Evolutionary conservation across 75 land plant species (phyloP).

Genomic region (Cunninghamia lanceolata): DNA sequence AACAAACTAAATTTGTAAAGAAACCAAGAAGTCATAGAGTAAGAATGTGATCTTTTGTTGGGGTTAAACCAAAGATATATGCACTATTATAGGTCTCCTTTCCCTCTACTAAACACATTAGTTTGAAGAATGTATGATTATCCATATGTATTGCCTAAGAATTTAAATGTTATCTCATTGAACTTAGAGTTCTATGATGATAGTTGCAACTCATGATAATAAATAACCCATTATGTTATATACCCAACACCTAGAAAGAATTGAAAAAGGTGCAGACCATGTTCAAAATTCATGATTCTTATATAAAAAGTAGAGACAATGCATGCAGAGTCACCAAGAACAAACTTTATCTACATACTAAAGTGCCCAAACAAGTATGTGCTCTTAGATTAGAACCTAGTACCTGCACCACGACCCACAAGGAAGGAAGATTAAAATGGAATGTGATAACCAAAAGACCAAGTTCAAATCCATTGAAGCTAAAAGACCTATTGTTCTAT

Average conservation of each 20-base stretch:
- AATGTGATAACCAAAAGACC: too few species aligned
- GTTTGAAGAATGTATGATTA: slow-evolving; percentile 72
- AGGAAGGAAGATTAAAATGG: background rate
- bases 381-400: slow-evolving; percentile 61
- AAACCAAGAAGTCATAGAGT: too few species aligned
- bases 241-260: too few species aligned
- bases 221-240: too few species aligned
- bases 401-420: slow-evolving; percentile 23
- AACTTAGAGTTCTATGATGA: slow-evolving; percentile 64
- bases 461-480: too few species aligned
- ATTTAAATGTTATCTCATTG: slow-evolving; percentile 77
- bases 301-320: too few species aligned
- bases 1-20: too few species aligned
- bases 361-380: slow-evolving; percentile 69
- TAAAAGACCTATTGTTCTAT: too few species aligned
- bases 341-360: slow-evolving; percentile 65
- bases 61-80: slow-evolving; percentile 80
- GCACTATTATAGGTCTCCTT: slow-evolving; percentile 63
- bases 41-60: slow-evolving; percentile 47
- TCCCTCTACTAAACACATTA: slow-evolving; percentile 68
- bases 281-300: too few species aligned
- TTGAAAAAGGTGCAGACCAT: too few species aligned
- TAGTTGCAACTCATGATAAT: slow-evolving; percentile 21
- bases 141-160: slow-evolving; percentile 56
- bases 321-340: too few species aligned